Base-by-base conservation (phyloP, 208 protist species). In the Phytomonas francai region DNA sequence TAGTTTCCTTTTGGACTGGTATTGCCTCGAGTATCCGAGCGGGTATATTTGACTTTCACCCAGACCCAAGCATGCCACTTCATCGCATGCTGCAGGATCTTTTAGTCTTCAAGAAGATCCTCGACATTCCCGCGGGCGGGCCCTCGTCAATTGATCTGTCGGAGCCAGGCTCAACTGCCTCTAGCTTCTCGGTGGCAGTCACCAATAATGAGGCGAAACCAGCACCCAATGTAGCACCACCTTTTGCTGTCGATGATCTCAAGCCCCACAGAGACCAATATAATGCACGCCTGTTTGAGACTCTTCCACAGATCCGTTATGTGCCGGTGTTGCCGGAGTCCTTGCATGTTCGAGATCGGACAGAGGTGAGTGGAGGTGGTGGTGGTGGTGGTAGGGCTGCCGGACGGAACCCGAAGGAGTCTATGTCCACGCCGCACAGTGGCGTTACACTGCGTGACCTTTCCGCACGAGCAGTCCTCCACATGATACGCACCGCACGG, bases 1-100 rank as follows among this genome's bases (percentile, higher is more conserved):
- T 91, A 14, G 81, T 81, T 12, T 88, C 87, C 27, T 96, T 93
- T 74, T 96, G 90, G 88, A 81, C 86, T 39, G 87, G 90, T 34
- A 89, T 93, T 67, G 87, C 84, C 33, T 72, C 70, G 14, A 75
- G 82, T 8, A 81, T 93, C 30, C 87, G 90, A 71, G 72, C 70
- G 25, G 87, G 87, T 19, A 62, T 80, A 16, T 93, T 89, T 64
- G 87, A 93, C 78, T 90, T 88, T 58, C 34, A 31, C 27, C 77
- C 84, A 19, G 73, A 83, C 34, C 30, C 67, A 5, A 63, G n/a
- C 60, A 73, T 67, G 14, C 29, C 68, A 12, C 62, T 92, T 45
- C 74, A 56, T 22, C 70, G 60, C 25, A 87, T 89, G 72, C 62
- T 92, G 25, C 29, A 22, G 49, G 71, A 83, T 16, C 70, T 81